A percentile compares a stretch with the other conserved stretches of the same genome.
Conservation (phyloP, 306 rosid species). For the Canavalia ensiformis region DNA sequence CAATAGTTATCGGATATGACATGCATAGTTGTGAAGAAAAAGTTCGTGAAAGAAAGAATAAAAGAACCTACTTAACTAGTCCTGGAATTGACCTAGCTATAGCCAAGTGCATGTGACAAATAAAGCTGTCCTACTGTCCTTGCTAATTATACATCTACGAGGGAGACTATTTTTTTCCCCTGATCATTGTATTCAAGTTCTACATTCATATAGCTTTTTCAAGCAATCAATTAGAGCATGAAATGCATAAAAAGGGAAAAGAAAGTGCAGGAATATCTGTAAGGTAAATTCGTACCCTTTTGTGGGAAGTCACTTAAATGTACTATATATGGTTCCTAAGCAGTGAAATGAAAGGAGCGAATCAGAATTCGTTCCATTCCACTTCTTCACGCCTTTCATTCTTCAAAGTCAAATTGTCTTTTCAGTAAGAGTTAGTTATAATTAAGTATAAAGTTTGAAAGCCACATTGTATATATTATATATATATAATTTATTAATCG, state of each 20-base stretch:
- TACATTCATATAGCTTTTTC: conserved; percentile 28
- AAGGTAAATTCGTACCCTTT: conserved; percentile 43
- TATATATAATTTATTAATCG: conserved; percentile 25
- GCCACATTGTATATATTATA: not conserved
- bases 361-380: conserved; percentile 39
- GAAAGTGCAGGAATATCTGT: conserved; percentile 47
- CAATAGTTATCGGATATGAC: conserved; percentile 36
- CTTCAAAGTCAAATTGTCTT: conserved; percentile 49
- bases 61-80: conserved; percentile 8
- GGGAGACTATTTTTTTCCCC: not conserved
- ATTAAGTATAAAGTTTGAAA: conserved; percentile 42
- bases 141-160: not conserved
- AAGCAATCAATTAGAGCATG: conserved; percentile 23
- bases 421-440: conserved; percentile 43
- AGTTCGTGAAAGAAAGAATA: conserved; percentile 30
- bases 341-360: conserved; percentile 35
- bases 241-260: conserved; percentile 22
- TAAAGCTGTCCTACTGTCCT: conserved; percentile 23
- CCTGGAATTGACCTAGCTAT: conserved; percentile 43
- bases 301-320: conserved; percentile 40
- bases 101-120: conserved; percentile 32
- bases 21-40: conserved; percentile 31
- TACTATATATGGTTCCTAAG: conserved; percentile 17
- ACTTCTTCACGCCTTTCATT: conserved; percentile 27
- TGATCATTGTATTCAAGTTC: conserved; percentile 25